Evolutionary conservation across 192 early-diverging fungal genomes (phyloP), one percentile per base, ranked within the genome.

Genomic region (Phycomyces blakesleeanus): DNA sequence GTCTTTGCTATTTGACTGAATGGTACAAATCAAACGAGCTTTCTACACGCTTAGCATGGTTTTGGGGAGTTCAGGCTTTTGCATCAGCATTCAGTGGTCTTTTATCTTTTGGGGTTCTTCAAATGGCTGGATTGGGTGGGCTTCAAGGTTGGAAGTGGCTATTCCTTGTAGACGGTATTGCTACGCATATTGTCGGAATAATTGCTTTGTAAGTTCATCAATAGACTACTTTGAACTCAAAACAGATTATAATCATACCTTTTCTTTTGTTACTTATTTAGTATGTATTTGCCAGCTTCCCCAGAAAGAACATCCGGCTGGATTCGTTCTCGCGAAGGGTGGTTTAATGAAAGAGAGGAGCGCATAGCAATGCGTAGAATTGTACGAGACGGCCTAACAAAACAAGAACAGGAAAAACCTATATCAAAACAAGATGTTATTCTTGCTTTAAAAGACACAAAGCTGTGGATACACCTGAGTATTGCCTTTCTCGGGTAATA

Each of bases 141-240:
- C 59, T 84, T 1, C 59, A 72, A 12, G 87, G 83, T 8, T 88
- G 87, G 87, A 73, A 78, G 26, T 88, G 87, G 87, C 52, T 87
- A n/a, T 87, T 87, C 69, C 24, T 82, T 26, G 63, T 88, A 44
- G 87, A 87, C 40, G 87, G 85, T 15, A 39, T 82, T 25, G 73
- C 76, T n/a, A 86, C 87, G 0, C 61, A 78, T 12, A 40, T 83
- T 18, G 49, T 83, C 20, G 82, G 79, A 9, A 37, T 81, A 27
- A 18, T 80, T 27, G 76, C 81, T 18, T 86, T 76, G 64, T 66
- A 58, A 42, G 64, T 37, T 8, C 29, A 34, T 7, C 7, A 2
- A 22, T 26, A 18, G 6, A 37, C 27, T 7, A 1, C 5, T 20
- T 11, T 37, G 26, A 1, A 27, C 1, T 29, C 38, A 18, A 21